Evolutionary conservation across 345 rosid genomes (phyloP).

Genomic region (Eucalyptus coolabah): DNA sequence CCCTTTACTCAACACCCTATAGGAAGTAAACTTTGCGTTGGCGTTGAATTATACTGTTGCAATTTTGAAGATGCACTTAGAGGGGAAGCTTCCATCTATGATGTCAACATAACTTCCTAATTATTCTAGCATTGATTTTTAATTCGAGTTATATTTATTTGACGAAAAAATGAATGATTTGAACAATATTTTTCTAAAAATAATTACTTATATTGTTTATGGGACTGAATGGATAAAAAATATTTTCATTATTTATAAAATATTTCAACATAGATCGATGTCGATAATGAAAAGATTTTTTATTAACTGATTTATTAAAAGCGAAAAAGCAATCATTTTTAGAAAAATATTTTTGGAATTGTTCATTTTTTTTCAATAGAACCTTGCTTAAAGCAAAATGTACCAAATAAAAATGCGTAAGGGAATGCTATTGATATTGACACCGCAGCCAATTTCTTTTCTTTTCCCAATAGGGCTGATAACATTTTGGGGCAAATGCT

Average conservation of each 20-base stretch:
- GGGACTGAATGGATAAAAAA: too few relatives aligned
- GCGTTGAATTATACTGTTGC: background rate
- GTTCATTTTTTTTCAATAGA: background rate
- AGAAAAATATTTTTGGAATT: fast-evolving
- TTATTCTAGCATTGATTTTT: background rate
- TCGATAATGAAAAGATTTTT: background rate
- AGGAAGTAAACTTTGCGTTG: background rate
- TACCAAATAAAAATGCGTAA: background rate
- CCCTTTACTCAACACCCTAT: background rate
- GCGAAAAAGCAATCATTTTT: fast-evolving
- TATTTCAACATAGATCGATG: background rate
- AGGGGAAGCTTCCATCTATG: background rate
- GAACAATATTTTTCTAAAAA: background rate
- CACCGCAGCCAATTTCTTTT: background rate
- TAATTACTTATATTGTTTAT: fast-evolving
- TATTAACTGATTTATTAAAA: fast-evolving
- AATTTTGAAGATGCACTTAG: background rate
- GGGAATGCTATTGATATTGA: background rate
- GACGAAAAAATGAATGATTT: background rate
- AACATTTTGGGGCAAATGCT: background rate
- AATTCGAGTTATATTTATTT: background rate
- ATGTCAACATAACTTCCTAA: too few relatives aligned
- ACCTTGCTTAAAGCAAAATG: background rate
- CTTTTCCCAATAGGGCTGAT: background rate
- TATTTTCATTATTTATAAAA: too few relatives aligned